Base-by-base conservation (phyloP, 2,329 filamentous ascomycete genomes). In the Macrophomina pseudophaseolina region DNA sequence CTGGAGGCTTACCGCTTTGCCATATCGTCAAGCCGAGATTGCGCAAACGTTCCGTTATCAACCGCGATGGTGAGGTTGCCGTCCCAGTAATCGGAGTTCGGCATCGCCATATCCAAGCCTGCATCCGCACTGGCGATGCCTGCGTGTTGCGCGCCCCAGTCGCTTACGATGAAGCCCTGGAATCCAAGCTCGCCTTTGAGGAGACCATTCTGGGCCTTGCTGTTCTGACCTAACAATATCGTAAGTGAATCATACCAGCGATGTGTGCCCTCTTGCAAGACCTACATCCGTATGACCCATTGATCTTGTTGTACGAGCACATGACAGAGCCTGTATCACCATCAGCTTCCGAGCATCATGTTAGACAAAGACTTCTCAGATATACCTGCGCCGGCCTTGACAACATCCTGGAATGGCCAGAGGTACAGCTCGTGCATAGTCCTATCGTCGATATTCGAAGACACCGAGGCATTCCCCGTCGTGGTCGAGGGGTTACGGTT, bases 121-220 rank as follows among this genome's bases (percentile, higher is more conserved):
- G 75, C 80, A 51, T 83, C 78, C 16, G 82, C 81, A 46, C 79
- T 76, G 12, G 79, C 75, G 2, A 80, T 75, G 0, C 80, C 81
- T 3, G 77, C 79, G 67, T 85, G 82, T 11, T 82, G 82, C 5
- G 90, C 92, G 70, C 86, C 82, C 90, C 91, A 95, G 75, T 96
- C 92, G 18, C 86, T 77, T 71, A 79, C 72, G 66, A 94, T 85
- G 72, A 92, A 92, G 0, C 91, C 91, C 70, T 93, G 90, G 80
- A 94, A 94, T 48, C 91, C 91, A 1, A 94, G 83, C 78, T 95
- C 91, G 35, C 86, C 85, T 80, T 95, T 95, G 71, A 95, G 82
- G 2, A 95, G 79, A 49, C 88, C 87, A 74, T 95, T 95, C 70
- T 92, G 80, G 8, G 90, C 79, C 73, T 91, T 89, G 42, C 89